phyloP scores from a whole-genome alignment of 805 yeast species.

The Metschnikowia anglica region DNA sequence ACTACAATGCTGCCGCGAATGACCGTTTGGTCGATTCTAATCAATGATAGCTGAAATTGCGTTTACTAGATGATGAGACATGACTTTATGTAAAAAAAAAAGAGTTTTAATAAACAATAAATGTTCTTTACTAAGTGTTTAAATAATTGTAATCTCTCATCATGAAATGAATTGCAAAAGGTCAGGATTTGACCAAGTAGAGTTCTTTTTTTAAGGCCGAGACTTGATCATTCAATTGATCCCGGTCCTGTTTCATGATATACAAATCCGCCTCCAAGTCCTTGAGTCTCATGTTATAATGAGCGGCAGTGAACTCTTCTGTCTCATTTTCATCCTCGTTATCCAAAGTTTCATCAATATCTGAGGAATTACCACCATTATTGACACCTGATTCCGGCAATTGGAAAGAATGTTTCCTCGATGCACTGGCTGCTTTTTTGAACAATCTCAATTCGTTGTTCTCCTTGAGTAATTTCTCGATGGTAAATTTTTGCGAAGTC shows the following conservation, averaged over 20 bases:
- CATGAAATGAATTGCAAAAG: background rate
- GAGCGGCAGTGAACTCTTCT: conserved; percentile 43
- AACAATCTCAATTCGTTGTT: conserved; percentile 64
- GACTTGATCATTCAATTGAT: conserved; percentile 66
- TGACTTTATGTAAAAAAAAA: background rate
- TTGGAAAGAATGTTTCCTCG: conserved; percentile 13
- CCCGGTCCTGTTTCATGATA: conserved; percentile 80
- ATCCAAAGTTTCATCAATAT: conserved; percentile 11
- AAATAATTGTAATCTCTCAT: background rate
- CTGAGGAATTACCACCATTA: conserved; percentile 3
- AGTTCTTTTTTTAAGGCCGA: conserved; percentile 59
- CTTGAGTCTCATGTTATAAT: conserved; percentile 70
- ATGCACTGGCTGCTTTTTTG: conserved; percentile 42
- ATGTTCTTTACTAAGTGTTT: background rate
- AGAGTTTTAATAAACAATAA: background rate
- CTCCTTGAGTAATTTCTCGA: conserved; percentile 59
- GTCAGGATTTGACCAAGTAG: conserved; percentile 22
- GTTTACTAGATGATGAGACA: no score
- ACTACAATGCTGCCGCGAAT: conserved; percentile 29
- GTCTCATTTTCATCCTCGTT: conserved; percentile 27
- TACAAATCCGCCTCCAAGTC: conserved; percentile 83
- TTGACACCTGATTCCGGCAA: conserved; percentile 10
- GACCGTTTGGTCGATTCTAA: conserved; percentile 24
- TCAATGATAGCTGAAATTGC: no score
- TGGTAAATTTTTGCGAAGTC: conserved; percentile 53